phyloP scores from a whole-genome alignment of 257 asterid genomes.

The Solanum stenotomum region DNA sequence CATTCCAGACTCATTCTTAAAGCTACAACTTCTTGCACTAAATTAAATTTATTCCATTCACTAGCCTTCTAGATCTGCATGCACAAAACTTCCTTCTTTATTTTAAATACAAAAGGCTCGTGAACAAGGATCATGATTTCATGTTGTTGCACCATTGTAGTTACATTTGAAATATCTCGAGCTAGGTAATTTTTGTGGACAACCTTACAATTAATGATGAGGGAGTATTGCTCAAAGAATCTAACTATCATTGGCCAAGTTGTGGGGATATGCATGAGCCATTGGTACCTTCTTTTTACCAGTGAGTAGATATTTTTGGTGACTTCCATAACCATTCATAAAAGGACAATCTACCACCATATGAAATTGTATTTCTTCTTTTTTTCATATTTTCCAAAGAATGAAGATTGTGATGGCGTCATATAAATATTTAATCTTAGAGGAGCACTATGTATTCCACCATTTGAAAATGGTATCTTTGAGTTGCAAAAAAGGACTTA shows the following conservation, averaged over 20 bases:
- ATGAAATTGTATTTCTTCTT: too few relatives aligned
- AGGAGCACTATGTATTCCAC: not conserved
- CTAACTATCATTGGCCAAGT: not conserved
- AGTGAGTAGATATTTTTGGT: not conserved
- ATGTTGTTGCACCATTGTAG: not conserved
- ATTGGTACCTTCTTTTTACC: not conserved
- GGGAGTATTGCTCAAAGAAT: not conserved
- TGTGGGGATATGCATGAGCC: not conserved
- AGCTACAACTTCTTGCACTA: not conserved
- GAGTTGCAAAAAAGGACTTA: not conserved
- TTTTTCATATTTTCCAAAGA: too few relatives aligned
- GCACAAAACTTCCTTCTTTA: not conserved
- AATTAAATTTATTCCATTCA: not conserved
- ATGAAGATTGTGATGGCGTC: not conserved
- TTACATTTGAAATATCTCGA: too few relatives aligned
- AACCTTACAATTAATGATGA: not conserved
- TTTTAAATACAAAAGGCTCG: too few relatives aligned
- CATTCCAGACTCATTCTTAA: not conserved
- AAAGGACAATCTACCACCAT: not conserved
- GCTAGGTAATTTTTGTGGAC: not conserved
- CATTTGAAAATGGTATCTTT: not conserved
- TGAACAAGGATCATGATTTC: not conserved
- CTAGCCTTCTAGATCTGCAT: not conserved
- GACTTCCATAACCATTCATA: not conserved
- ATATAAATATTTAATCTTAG: too few relatives aligned